A percentile compares a stretch with the other conserved stretches of the same genome.
These are phyloP conservation scores for Phytopythium montanum DNA, from an alignment of 352 stramenopile species.

Conservation along the genomic window DNA sequence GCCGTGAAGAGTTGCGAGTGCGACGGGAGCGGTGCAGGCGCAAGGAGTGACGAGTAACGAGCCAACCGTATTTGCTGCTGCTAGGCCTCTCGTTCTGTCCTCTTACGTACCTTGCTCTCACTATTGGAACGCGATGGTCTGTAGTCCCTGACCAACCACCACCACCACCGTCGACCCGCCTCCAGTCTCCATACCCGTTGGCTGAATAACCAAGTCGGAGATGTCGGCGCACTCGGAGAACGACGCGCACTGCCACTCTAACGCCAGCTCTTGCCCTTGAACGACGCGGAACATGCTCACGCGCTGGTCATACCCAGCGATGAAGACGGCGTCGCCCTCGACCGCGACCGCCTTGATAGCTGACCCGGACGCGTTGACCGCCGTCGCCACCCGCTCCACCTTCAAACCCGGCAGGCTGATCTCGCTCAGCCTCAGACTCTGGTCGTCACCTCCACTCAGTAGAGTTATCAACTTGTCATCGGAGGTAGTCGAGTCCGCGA, in stretches of 20 bases:
- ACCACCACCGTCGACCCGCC: slow-evolving; percentile 31
- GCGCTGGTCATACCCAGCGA: slow-evolving; percentile 82
- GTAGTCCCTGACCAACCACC: slow-evolving; percentile 77
- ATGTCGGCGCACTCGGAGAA: slow-evolving; percentile 85
- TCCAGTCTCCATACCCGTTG: not conserved
- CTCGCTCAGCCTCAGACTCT: slow-evolving; percentile 51
- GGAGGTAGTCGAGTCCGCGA: slow-evolving; percentile 16
- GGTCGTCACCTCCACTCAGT: slow-evolving; percentile 80
- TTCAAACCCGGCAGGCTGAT: slow-evolving; percentile 32
- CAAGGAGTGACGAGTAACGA: slow-evolving; percentile 2
- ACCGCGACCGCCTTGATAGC: slow-evolving; percentile 71
- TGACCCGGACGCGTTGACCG: slow-evolving; percentile 72
- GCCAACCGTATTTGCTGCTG: slow-evolving; percentile 20
- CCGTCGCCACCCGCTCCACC: slow-evolving; percentile 24
- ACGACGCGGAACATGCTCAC: slow-evolving; percentile 64
- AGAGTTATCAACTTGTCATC: slow-evolving; percentile 44
- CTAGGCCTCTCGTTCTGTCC: not conserved
- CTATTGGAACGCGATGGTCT: slow-evolving; percentile 46
- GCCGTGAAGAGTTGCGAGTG: not conserved
- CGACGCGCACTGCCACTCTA: slow-evolving; percentile 53
- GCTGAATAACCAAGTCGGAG: slow-evolving; percentile 46
- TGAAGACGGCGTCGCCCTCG: slow-evolving; percentile 42
- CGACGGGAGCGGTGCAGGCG: not conserved
- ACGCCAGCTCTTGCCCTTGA: slow-evolving; percentile 2
- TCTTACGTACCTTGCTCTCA: not conserved